Percentiles rank a stretch among this genome's conserved stretches.
Conservation (phyloP, 164 flowering plant genomes). For the Annona cherimola region DNA sequence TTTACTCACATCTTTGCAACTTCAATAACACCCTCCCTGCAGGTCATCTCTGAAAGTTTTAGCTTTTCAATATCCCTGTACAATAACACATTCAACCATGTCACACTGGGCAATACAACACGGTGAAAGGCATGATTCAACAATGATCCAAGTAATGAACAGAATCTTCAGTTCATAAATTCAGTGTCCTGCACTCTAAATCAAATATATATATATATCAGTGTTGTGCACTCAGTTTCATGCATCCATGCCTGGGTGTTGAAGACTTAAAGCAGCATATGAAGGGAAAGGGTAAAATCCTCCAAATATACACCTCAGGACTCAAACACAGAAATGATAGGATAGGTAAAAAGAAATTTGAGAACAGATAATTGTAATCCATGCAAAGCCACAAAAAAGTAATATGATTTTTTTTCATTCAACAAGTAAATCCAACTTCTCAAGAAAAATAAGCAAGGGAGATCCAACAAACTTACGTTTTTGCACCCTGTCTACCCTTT, state of each 20-base stretch:
- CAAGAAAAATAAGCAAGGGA: neutral
- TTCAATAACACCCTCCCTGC: conserved; percentile 86
- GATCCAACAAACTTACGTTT: conserved; percentile 57
- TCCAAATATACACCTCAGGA: neutral
- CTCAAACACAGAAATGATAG: neutral
- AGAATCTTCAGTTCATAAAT: neutral
- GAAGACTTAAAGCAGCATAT: neutral
- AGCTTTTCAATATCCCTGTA: conserved; percentile 90
- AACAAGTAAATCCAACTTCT: neutral
- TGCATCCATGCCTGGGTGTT: neutral
- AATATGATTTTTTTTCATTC: neutral
- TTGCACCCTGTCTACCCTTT: conserved; percentile 93
- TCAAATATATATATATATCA: neutral
- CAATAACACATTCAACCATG: neutral
- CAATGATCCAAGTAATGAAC: neutral
- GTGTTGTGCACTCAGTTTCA: neutral
- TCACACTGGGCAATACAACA: neutral
- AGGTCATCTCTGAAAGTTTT: conserved; percentile 87
- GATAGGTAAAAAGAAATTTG: too few relatives aligned
- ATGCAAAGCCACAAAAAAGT: neutral
- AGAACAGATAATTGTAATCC: neutral
- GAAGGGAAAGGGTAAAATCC: neutral
- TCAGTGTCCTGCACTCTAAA: neutral
- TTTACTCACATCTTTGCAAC: conserved; percentile 83
- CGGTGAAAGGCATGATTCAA: neutral